Conservation (phyloP, 2,329 filamentous ascomycete genomes). For the Aspergillus chevalieri region DNA sequence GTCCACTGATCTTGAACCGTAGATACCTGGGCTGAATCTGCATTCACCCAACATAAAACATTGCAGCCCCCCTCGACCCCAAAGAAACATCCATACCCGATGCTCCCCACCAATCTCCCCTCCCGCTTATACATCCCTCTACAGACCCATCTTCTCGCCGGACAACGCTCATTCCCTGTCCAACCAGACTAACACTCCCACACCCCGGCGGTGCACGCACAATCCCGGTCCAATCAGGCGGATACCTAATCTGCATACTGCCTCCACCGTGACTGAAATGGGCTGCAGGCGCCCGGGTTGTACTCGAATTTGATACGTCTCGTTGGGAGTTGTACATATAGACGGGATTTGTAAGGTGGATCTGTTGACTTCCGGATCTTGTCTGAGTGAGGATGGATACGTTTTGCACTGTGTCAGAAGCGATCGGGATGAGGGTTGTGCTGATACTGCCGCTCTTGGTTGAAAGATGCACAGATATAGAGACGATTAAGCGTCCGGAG, state of each 20-base stretch:
- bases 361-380: conserved; percentile 9
- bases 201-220: conserved; percentile 14
- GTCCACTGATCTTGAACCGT: too few relatives aligned
- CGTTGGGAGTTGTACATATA: not conserved
- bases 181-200: conserved; percentile 15
- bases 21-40: too few relatives aligned
- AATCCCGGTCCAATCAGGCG: conserved; percentile 24
- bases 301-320: conserved; percentile 10
- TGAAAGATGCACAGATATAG: conserved; percentile 41
- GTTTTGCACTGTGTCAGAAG: conserved; percentile 3
- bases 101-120: conserved; percentile 16
- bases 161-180: conserved; percentile 15
- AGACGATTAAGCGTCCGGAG: conserved; percentile 42
- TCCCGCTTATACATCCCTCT: conserved; percentile 8
- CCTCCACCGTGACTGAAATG: conserved; percentile 5
- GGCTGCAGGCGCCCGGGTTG: conserved; percentile 4
- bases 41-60: not conserved
- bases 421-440: conserved; percentile 44
- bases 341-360: conserved; percentile 15
- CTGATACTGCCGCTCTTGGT: conserved; percentile 45
- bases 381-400: conserved; percentile 13
- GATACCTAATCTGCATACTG: conserved; percentile 21
- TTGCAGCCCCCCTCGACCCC: conserved; percentile 1
- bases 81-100: conserved; percentile 16
- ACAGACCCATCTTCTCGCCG: conserved; percentile 5